Evolutionary conservation across 805 yeast genomes (phyloP).

Genomic region (Kodamaea neixiangensis): DNA sequence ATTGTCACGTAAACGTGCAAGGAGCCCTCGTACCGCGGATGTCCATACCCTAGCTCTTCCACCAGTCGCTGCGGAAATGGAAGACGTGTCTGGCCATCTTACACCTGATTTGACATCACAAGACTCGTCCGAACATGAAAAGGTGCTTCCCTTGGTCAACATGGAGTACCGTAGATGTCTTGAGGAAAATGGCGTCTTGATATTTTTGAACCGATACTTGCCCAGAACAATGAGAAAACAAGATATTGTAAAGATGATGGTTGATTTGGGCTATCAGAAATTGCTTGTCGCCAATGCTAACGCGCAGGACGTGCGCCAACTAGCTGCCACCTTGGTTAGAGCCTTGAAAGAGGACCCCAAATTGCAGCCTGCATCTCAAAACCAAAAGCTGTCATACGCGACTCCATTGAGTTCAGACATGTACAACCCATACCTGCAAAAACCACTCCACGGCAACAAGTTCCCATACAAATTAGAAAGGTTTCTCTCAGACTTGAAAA

Average conservation of each 20-base stretch:
- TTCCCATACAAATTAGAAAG: constrained; percentile 13
- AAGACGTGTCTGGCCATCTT: background rate
- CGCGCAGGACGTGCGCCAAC: background rate
- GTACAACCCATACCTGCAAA: constrained; percentile 6
- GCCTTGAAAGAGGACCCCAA: constrained; percentile 1
- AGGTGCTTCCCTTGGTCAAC: background rate
- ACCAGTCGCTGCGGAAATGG: background rate
- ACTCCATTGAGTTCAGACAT: background rate
- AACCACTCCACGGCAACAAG: constrained; percentile 1
- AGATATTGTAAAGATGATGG: constrained; percentile 16
- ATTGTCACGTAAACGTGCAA: background rate
- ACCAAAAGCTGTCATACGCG: background rate
- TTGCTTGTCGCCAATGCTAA: background rate
- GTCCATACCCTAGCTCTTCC: no score
- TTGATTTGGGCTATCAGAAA: constrained; percentile 20
- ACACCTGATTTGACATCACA: background rate
- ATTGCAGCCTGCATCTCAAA: background rate
- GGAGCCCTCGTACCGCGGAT: background rate
- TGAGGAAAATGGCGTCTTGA: constrained; percentile 14
- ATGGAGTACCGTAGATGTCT: constrained; percentile 15
- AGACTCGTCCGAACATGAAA: background rate
- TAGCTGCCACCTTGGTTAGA: background rate
- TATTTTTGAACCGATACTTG: constrained; percentile 17
- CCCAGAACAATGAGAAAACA: constrained; percentile 15
- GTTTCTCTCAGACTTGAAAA: constrained; percentile 18